These are phyloP conservation scores for Epipyxis sp. DNA, from an alignment of 108 stramenopile species.

Conservation along the genomic window DNA sequence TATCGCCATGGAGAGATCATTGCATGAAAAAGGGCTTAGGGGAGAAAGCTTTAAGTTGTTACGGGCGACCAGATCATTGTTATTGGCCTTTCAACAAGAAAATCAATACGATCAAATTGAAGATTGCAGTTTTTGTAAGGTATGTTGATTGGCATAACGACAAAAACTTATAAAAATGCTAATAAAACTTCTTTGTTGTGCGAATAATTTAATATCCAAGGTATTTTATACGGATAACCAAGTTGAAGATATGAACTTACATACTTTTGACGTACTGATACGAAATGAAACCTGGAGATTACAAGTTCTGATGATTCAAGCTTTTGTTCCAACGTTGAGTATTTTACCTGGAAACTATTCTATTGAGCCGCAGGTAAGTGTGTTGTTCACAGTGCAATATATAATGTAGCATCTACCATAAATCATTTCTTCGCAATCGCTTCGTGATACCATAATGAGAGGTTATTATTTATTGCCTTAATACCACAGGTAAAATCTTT, in stretches of 20 bases:
- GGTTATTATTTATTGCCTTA: background rate
- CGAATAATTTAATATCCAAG: background rate
- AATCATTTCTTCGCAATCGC: background rate
- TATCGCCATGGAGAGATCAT: background rate
- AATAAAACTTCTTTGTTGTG: background rate
- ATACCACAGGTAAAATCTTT: conserved; percentile 2
- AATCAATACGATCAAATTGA: background rate
- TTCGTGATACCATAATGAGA: too few species aligned
- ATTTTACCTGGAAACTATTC: background rate
- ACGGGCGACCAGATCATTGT: background rate
- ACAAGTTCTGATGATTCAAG: conserved; percentile 34
- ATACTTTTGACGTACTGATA: conserved; percentile 14
- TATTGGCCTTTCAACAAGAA: background rate
- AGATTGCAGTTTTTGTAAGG: background rate
- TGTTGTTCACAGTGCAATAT: background rate
- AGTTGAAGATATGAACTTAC: conserved; percentile 6
- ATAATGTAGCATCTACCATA: too few species aligned
- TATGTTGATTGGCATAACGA: background rate
- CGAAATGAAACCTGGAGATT: conserved; percentile 29
- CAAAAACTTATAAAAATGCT: background rate
- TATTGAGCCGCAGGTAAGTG: conserved; percentile 14
- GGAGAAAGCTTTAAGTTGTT: background rate
- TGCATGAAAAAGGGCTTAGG: background rate
- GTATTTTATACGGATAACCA: conserved; percentile 5
- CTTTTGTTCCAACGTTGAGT: background rate